Conservation (phyloP, 2,329 filamentous ascomycete genomes). For the Aureobasidium sp. region DNA sequence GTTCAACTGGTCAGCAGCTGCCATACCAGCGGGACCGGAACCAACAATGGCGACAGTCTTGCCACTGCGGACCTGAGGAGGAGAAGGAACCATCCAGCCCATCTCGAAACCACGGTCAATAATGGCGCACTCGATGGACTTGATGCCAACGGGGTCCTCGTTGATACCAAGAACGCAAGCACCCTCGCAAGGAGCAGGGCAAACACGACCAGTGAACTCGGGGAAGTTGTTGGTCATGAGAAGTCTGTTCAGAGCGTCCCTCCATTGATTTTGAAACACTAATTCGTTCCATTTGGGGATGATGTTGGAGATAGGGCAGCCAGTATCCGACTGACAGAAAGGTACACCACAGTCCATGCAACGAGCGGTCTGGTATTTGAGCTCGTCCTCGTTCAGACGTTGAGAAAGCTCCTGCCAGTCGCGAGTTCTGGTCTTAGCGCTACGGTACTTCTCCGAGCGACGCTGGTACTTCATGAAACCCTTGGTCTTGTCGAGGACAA, state of each 20-base stretch:
- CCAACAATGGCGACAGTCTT: slow-evolving; percentile 86
- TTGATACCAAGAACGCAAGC: slow-evolving; percentile 95
- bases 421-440: slow-evolving; percentile 71
- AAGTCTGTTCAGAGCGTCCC: slow-evolving; percentile 81
- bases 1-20: slow-evolving; percentile 89
- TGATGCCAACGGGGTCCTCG: slow-evolving; percentile 94
- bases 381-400: slow-evolving; percentile 83
- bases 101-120: slow-evolving; percentile 96
- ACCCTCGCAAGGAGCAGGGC: slow-evolving; percentile 91
- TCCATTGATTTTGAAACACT: slow-evolving; percentile 69
- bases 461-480: slow-evolving; percentile 98
- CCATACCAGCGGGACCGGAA: slow-evolving; percentile 85
- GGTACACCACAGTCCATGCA: slow-evolving; percentile 99
- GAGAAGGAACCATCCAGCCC: slow-evolving; percentile 90
- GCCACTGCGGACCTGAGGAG: slow-evolving; percentile 71
- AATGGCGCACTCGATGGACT: slow-evolving; percentile 96
- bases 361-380: slow-evolving; percentile 92
- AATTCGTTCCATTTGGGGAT: slow-evolving; percentile 96
- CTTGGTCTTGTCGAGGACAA: slow-evolving; percentile 94
- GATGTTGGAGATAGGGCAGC: slow-evolving; percentile 94
- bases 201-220: slow-evolving; percentile 94
- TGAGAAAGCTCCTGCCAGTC: slow-evolving; percentile 90
- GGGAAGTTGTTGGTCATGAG: slow-evolving; percentile 99
- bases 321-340: slow-evolving; percentile 94
- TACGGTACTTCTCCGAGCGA: slow-evolving; percentile 86